phyloP scores from a whole-genome alignment of 768 basidiomycete species.

The Serendipita sp. region DNA sequence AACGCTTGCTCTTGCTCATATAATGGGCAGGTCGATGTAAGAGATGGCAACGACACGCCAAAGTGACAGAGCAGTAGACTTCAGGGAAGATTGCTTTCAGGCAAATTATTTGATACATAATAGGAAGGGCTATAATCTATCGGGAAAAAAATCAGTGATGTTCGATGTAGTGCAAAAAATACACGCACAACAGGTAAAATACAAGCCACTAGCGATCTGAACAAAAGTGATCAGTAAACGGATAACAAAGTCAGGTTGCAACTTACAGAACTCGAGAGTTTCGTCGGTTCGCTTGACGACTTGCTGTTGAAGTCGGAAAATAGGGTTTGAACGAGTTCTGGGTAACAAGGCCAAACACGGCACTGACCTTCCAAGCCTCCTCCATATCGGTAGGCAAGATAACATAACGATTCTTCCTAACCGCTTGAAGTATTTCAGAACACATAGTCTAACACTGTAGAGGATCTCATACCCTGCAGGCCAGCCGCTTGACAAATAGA shows the following conservation, averaged over 20 bases:
- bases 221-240: slow-evolving; percentile 8
- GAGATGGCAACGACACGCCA: slow-evolving; percentile 45
- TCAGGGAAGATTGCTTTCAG: neutral
- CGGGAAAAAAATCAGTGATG: slow-evolving; percentile 10
- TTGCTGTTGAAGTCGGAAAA: slow-evolving; percentile 43
- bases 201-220: slow-evolving; percentile 24
- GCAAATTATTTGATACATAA: slow-evolving; percentile 8
- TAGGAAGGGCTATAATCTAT: slow-evolving; percentile 11
- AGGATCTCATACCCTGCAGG: slow-evolving; percentile 52
- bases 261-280: slow-evolving; percentile 86
- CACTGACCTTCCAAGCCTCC: slow-evolving; percentile 94
- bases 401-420: slow-evolving; percentile 95
- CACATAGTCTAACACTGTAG: neutral
- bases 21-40: slow-evolving; percentile 5
- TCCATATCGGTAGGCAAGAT: slow-evolving; percentile 96
- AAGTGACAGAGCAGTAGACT: slow-evolving; percentile 54
- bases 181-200: slow-evolving; percentile 9
- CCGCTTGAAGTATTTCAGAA: slow-evolving; percentile 35
- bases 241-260: neutral
- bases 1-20: neutral
- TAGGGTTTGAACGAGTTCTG: slow-evolving; percentile 20
- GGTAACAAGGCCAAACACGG: slow-evolving; percentile 13
- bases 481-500: slow-evolving; percentile 95
- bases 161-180: slow-evolving; percentile 23
- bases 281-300: slow-evolving; percentile 93